A percentile compares a stretch with the other conserved stretches of the same genome.
Evolutionary conservation across 139 green algal species (phyloP).

Genomic region (Coccomyxa sp.): DNA sequence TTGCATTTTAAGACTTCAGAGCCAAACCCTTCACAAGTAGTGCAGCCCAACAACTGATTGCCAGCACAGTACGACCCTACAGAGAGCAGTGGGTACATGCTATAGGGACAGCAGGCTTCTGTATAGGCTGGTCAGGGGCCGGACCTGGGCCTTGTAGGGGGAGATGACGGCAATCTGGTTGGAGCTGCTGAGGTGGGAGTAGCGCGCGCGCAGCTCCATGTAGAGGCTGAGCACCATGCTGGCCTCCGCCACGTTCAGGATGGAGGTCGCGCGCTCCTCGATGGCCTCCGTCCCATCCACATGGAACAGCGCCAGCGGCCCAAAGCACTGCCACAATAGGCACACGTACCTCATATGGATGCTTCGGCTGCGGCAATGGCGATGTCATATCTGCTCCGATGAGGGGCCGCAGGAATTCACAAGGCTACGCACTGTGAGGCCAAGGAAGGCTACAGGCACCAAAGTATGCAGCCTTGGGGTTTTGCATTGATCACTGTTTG

Average conservation of each 20-base stretch:
- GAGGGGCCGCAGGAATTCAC: too few relatives aligned
- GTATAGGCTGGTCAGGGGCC: not conserved
- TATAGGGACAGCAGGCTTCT: too few relatives aligned
- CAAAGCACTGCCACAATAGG: slow-evolving; percentile 49
- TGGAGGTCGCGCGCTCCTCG: slow-evolving; percentile 30
- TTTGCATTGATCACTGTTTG: too few relatives aligned
- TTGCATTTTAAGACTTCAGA: too few relatives aligned
- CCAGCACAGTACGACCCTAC: too few relatives aligned
- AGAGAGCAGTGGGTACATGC: too few relatives aligned
- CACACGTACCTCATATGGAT: too few relatives aligned
- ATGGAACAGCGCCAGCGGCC: slow-evolving; percentile 82
- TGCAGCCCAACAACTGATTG: too few relatives aligned
- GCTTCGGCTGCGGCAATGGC: slow-evolving; percentile 1
- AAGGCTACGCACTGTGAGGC: too few relatives aligned
- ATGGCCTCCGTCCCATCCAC: slow-evolving; percentile 47
- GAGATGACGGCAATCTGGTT: slow-evolving; percentile 81
- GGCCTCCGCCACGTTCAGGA: slow-evolving; percentile 64
- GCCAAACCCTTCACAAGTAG: too few relatives aligned
- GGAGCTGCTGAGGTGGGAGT: slow-evolving; percentile 47
- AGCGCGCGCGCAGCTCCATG: slow-evolving; percentile 27
- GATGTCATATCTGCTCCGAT: slow-evolving; percentile 1
- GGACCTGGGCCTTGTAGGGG: slow-evolving; percentile 87
- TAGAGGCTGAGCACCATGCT: slow-evolving; percentile 66
- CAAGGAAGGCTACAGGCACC: too few relatives aligned
- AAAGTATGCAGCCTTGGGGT: too few relatives aligned